Conservation (phyloP, 495 filamentous ascomycete genomes). For the Bacidia gigantensis region DNA sequence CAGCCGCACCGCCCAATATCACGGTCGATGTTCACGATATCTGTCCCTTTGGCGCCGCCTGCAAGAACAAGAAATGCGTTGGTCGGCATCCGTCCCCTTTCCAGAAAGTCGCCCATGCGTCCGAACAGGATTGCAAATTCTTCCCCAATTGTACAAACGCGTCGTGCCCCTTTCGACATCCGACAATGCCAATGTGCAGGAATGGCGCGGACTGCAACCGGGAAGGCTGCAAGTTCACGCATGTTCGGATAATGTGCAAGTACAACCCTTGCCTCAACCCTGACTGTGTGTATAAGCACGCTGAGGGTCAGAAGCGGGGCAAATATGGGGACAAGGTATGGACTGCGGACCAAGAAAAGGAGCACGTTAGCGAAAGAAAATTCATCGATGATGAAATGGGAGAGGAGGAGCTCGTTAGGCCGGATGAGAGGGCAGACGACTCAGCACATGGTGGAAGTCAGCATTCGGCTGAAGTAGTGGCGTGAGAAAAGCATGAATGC, state of each 20-base stretch:
- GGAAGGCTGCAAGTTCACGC: constrained; percentile 79
- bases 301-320: constrained; percentile 67
- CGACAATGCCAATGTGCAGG: constrained; percentile 65
- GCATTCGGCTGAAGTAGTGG: constrained; percentile 19
- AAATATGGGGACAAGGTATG: constrained; percentile 84
- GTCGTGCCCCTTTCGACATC: constrained; percentile 76
- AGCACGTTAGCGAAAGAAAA: constrained; percentile 81
- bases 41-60: constrained; percentile 77
- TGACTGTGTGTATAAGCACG: constrained; percentile 76
- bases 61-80: constrained; percentile 89
- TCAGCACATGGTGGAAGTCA: constrained; percentile 18
- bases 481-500: constrained; percentile 5
- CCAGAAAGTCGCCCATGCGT: constrained; percentile 56
- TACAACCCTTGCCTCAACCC: constrained; percentile 84
- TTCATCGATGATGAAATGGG: constrained; percentile 60
- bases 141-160: constrained; percentile 87
- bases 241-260: constrained; percentile 69
- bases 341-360: constrained; percentile 43
- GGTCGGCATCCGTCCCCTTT: constrained; percentile 88
- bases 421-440: constrained; percentile 32
- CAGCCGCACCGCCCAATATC: constrained; percentile 72
- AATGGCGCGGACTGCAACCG: constrained; percentile 85
- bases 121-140: constrained; percentile 83
- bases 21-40: constrained; percentile 64
- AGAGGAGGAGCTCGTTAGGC: constrained; percentile 67